Evolutionary conservation across 495 filamentous ascomycete genomes (phyloP), one percentile per base, ranked within the genome.

Genomic region (Aspergillus carlsbadensis): DNA sequence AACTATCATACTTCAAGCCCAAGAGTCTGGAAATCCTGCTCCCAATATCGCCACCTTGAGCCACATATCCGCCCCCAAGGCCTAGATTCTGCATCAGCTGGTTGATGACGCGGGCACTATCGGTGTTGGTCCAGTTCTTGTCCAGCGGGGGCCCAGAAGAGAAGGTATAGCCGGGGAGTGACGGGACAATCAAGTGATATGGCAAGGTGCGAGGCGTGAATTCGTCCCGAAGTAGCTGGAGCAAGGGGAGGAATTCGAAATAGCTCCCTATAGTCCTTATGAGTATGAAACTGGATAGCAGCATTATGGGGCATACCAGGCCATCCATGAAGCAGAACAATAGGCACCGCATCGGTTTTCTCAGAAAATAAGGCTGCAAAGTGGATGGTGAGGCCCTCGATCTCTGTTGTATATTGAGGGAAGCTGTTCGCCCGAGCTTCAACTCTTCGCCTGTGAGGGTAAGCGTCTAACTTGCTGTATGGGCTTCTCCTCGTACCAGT

Each of bases 31-130:
- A 72, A 18, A 89, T 49, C 6, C 69, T 62, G 58, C 76, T 78
- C 4, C 87, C 87, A 44, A 88, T 76, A 60, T 91, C 86, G 14
- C 87, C 87, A 1, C 87, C 87, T 58, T 88, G 83, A 0, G 77
- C 79, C 24, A 89, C 67, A 63, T 90, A 89, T 1, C 81, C 82
- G 29, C 68, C 67, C 6, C 65, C 72, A 50, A 89, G 86, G 0
- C 86, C 85, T 2, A 88, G 66, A 17, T 72, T 70, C 14, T 70
- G 67, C 84, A 89, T 87, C 5, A 90, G 60, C 34, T 77, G 64
- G 65, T 89, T 67, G 10, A 88, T 49, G 4, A 86, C 62, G 14
- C 72, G 70, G 6, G 81, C 70, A 2, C 73, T 66, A 24, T 80
- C 74, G 0, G 59, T 21, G 2, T 72, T 62, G 7, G 41, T 65